Evolutionary conservation across 768 basidiomycete species (phyloP).

Genomic region (Agrocybe praecox): DNA sequence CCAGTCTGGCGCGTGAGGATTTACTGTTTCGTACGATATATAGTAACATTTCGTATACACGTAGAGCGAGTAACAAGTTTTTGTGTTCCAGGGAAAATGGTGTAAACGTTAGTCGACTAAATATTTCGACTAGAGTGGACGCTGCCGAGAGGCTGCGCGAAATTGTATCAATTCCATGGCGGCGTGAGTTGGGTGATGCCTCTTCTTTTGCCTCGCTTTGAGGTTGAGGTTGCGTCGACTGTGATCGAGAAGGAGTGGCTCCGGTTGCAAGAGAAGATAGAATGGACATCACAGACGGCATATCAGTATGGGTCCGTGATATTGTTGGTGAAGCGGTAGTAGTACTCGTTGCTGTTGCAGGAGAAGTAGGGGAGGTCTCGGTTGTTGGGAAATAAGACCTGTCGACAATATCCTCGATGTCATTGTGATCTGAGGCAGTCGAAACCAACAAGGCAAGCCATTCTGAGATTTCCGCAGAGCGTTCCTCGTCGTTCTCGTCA

Average conservation of each 20-base stretch:
- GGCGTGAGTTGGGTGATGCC: slow-evolving; percentile 20
- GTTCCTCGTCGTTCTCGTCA: slow-evolving; percentile 21
- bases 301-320: slow-evolving; percentile 62
- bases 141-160: slow-evolving; percentile 61
- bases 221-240: slow-evolving; percentile 49
- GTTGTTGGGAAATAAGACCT: slow-evolving; percentile 38
- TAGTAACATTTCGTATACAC: slow-evolving; percentile 38
- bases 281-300: slow-evolving; percentile 66
- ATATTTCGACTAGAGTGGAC: slow-evolving; percentile 63
- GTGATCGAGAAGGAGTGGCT: slow-evolving; percentile 55
- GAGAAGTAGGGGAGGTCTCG: slow-evolving; percentile 34
- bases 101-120: slow-evolving; percentile 72
- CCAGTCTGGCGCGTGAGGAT: slow-evolving; percentile 64
- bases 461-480: slow-evolving; percentile 21
- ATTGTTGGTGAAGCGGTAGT: slow-evolving; percentile 51
- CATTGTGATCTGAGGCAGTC: slow-evolving; percentile 40
- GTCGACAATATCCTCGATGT: slow-evolving; percentile 44
- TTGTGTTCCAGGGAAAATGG: slow-evolving; percentile 51
- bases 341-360: slow-evolving; percentile 27
- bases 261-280: slow-evolving; percentile 59
- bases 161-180: slow-evolving; percentile 10
- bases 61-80: slow-evolving; percentile 55
- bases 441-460: slow-evolving; percentile 44
- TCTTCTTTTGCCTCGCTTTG: slow-evolving; percentile 35
- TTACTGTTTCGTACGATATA: slow-evolving; percentile 30